A percentile compares a stretch with the other conserved stretches of the same genome.
Conservation (phyloP, 2,329 filamentous ascomycete genomes). For the Phyllosticta ampelicida region DNA sequence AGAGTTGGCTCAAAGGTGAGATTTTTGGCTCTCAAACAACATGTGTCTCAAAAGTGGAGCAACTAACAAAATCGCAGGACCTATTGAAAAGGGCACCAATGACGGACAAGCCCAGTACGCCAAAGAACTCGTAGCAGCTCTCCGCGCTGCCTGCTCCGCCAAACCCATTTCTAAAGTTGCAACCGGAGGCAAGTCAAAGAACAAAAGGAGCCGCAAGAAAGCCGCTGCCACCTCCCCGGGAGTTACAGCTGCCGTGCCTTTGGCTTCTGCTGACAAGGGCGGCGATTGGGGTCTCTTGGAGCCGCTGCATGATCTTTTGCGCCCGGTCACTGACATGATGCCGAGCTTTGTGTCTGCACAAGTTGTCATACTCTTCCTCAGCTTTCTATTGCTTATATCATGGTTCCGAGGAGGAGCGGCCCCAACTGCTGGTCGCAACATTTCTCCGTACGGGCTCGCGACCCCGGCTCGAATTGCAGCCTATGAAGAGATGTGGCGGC, state of each 20-base stretch:
- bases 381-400: constrained; percentile 53
- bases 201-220: constrained; percentile 21
- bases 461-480: constrained; percentile 61
- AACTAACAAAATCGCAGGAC: constrained; percentile 43
- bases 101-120: constrained; percentile 80
- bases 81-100: constrained; percentile 90
- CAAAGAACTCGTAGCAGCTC: constrained; percentile 63
- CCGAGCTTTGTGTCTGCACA: constrained; percentile 65
- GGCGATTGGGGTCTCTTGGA: constrained; percentile 69
- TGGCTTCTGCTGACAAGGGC: constrained; percentile 19
- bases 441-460: constrained; percentile 25
- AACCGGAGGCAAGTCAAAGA: constrained; percentile 33
- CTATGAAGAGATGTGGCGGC: constrained; percentile 87
- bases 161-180: constrained; percentile 43
- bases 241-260: constrained; percentile 13
- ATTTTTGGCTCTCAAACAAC: constrained; percentile 11
- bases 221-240: constrained; percentile 9
- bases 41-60: background rate
- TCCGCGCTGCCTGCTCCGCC: constrained; percentile 62
- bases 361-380: constrained; percentile 63
- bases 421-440: constrained; percentile 13
- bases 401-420: constrained; percentile 47
- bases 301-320: constrained; percentile 57
- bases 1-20: constrained; percentile 92
- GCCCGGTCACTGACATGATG: constrained; percentile 59